A percentile compares a stretch with the other conserved stretches of the same genome.
phyloP scores from a whole-genome alignment of 2,329 filamentous ascomycete species.

The Claviceps sp. region DNA sequence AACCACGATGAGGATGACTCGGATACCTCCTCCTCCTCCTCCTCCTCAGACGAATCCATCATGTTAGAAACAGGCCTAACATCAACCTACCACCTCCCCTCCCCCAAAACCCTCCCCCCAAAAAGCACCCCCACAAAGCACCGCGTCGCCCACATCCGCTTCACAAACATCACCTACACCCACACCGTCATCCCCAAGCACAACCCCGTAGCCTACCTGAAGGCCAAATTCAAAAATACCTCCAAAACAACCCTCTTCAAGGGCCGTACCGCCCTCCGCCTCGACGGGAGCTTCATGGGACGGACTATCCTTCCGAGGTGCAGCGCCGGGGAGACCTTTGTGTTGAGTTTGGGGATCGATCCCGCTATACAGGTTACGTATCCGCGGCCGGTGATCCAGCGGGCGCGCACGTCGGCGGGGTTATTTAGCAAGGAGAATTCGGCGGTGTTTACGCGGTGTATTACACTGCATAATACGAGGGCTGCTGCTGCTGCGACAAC shows the following conservation, averaged over 20 bases:
- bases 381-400: constrained; percentile 36
- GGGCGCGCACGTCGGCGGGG: constrained; percentile 32
- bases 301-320: constrained; percentile 38
- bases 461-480: constrained; percentile 35
- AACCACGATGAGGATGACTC: not conserved
- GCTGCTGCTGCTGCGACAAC: constrained; percentile 1
- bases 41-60: constrained; percentile 21
- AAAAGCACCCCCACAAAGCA: constrained; percentile 35
- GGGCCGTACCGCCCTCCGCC: constrained; percentile 38
- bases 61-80: constrained; percentile 43
- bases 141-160: constrained; percentile 37
- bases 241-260: constrained; percentile 37
- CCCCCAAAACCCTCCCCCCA: constrained; percentile 36
- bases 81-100: constrained; percentile 42
- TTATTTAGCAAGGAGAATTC: constrained; percentile 37
- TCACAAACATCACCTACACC: constrained; percentile 33
- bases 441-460: constrained; percentile 30
- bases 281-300: constrained; percentile 45
- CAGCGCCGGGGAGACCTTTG: constrained; percentile 35
- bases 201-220: constrained; percentile 40
- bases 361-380: constrained; percentile 39
- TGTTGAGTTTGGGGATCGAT: constrained; percentile 41
- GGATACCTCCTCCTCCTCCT: not conserved
- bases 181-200: constrained; percentile 44
- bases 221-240: constrained; percentile 37